Percentiles rank a stretch among this genome's conserved stretches.
These are phyloP conservation scores for Auriscalpium vulgare DNA, from an alignment of 768 basidiomycete genomes.

Conservation along the genomic window DNA sequence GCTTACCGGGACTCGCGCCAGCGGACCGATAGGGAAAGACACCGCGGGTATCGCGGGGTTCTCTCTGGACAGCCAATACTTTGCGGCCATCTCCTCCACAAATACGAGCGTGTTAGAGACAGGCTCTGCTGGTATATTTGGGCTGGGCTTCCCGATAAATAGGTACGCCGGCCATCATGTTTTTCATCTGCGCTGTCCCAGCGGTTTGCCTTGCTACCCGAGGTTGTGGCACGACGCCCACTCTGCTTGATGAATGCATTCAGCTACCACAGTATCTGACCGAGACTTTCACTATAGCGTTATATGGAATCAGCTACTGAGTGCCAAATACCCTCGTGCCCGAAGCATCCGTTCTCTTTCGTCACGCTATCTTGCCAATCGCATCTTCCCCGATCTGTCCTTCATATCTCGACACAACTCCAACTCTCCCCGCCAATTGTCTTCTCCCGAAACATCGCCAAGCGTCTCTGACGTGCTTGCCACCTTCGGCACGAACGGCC, in stretches of 20 bases:
- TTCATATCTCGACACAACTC: not conserved
- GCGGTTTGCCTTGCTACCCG: no score
- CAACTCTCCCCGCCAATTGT: not conserved
- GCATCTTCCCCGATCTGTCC: slow-evolving; percentile 11
- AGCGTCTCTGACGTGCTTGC: slow-evolving; percentile 16
- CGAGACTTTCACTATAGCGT: not conserved
- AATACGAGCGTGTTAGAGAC: slow-evolving; percentile 53
- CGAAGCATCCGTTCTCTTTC: not conserved
- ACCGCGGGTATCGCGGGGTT: slow-evolving; percentile 47
- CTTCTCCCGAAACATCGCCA: not conserved
- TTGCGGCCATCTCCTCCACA: slow-evolving; percentile 62
- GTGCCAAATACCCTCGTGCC: not conserved
- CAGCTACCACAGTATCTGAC: not conserved
- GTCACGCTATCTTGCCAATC: not conserved
- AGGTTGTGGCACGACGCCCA: no score
- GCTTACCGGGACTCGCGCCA: slow-evolving; percentile 57
- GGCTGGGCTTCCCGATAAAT: slow-evolving; percentile 66
- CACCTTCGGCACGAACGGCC: slow-evolving; percentile 25
- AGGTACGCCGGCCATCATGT: slow-evolving; percentile 35
- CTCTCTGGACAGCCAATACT: slow-evolving; percentile 40
- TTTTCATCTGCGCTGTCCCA: no score
- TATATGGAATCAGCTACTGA: slow-evolving; percentile 13
- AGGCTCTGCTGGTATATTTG: slow-evolving; percentile 60
- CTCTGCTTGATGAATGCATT: not conserved
- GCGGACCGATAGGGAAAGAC: slow-evolving; percentile 56